Base-by-base conservation (phyloP, 129 eudicot species). In the Saussurea involucrata region DNA sequence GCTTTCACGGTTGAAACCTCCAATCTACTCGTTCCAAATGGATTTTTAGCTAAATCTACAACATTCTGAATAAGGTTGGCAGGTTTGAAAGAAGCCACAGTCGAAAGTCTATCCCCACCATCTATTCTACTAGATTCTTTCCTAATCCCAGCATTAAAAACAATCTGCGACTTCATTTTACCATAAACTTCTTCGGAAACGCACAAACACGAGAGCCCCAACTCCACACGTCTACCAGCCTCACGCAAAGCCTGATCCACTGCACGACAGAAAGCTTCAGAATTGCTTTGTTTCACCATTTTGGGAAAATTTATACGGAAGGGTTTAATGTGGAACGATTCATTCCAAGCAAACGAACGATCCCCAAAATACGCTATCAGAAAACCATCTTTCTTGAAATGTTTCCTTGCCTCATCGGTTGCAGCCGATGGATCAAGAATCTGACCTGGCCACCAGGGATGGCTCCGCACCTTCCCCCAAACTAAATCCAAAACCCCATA, bases 381-480 rank as follows among this genome's bases (percentile, higher is more conserved):
- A 68, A 82, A 83, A 34, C 87, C 61, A 7, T 81, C 87, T 8
- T 75, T 83, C 85, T 79, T 86, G 3, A 34, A 67, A 76, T 86
- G 68, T 49, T 80, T 88, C 77, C 28, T 81, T 31, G 92, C 93
- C 60, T 84, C 78, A n/a, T 85, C 76, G 2, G 90, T 86, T 70
- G 90, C 81, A 84, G 75, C 88, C n/a, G 82, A 81, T 6, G 84
- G 85, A 61, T 82, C 85, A 61, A 86, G 68, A 72, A 92, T 80
- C 76, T 82, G 88, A 10, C 91, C 97, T 13, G 97, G 97, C 97
- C 97, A 92, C 97, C 97, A 92, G 0, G 87, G 92, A 82, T 89
- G 90, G 60, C 88, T 81, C 90, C 79, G 84, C 68, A 92, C 96
- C 74, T 92, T 92, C 36, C 92, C 96, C 97, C 97, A 92, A 6